These are phyloP conservation scores for Kwoniella dejecticola DNA, from an alignment of 768 basidiomycete species.

Conservation along the genomic window DNA sequence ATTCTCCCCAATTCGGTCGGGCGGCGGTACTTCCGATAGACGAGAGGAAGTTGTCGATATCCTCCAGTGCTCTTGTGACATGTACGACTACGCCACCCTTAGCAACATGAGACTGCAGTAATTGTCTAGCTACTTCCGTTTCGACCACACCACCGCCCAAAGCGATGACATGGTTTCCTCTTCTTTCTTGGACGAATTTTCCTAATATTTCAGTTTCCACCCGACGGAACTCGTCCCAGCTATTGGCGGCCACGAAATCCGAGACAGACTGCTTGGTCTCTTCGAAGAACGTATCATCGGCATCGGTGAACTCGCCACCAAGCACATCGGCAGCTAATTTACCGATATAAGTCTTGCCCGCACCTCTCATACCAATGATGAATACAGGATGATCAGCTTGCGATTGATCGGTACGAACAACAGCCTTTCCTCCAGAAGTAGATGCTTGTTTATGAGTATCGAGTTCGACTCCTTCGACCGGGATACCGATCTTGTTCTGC, in stretches of 20 bases:
- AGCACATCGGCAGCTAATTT: constrained; percentile 72
- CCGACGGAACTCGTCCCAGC: constrained; percentile 86
- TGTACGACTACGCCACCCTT: constrained; percentile 76
- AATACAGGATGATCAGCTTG: constrained; percentile 60
- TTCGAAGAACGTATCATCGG: constrained; percentile 74
- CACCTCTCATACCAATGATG: constrained; percentile 93
- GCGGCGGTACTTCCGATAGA: constrained; percentile 63
- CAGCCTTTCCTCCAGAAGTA: constrained; percentile 59
- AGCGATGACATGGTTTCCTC: constrained; percentile 73
- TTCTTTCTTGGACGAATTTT: constrained; percentile 65
- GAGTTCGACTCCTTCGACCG: constrained; percentile 82
- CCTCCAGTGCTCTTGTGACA: constrained; percentile 74
- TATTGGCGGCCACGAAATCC: constrained; percentile 75
- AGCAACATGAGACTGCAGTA: constrained; percentile 68
- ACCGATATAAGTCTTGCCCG: constrained; percentile 90
- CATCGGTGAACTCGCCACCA: constrained; percentile 76
- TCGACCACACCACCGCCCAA: constrained; percentile 96
- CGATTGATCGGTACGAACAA: constrained; percentile 13
- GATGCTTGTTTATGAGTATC: constrained; percentile 59
- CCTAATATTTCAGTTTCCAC: constrained; percentile 72
- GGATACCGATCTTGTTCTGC: constrained; percentile 92
- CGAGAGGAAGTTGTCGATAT: constrained; percentile 77
- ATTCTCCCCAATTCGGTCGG: constrained; percentile 86
- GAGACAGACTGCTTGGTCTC: constrained; percentile 67
- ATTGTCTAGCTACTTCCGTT: constrained; percentile 69